Conservation (phyloP, 129 eudicot genomes). For the Flaveria linearis region DNA sequence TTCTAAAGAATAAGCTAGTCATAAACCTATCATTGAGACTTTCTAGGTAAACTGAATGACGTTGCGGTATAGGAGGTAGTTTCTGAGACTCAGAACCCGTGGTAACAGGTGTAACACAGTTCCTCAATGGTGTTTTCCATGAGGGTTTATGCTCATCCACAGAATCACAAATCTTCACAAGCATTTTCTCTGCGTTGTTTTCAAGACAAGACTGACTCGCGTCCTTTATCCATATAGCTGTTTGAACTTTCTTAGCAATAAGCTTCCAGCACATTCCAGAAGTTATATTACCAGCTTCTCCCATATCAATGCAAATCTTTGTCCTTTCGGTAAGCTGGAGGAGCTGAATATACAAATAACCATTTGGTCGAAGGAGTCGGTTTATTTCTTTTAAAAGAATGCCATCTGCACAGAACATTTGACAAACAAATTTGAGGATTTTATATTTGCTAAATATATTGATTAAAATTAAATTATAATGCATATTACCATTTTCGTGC, state of each 20-base stretch:
- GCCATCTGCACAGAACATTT: slow-evolving; percentile 56
- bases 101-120: slow-evolving; percentile 49
- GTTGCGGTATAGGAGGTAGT: slow-evolving; percentile 90
- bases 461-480: not conserved
- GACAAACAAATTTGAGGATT: not conserved
- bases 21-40: slow-evolving; percentile 72
- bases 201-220: slow-evolving; percentile 68
- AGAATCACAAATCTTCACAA: slow-evolving; percentile 68
- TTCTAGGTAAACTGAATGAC: slow-evolving; percentile 70
- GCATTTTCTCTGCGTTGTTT: slow-evolving; percentile 59
- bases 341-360: slow-evolving; percentile 96
- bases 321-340: slow-evolving; percentile 97
- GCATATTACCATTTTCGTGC: slow-evolving; percentile 82
- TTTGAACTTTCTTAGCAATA: slow-evolving; percentile 80
- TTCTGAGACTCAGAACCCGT: slow-evolving; percentile 42
- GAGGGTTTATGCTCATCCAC: slow-evolving; percentile 55
- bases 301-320: slow-evolving; percentile 95
- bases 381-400: slow-evolving; percentile 82
- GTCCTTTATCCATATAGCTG: slow-evolving; percentile 91
- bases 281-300: slow-evolving; percentile 77
- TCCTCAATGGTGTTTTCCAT: slow-evolving; percentile 80
- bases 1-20: not conserved
- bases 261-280: slow-evolving; percentile 97
- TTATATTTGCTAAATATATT: not conserved
- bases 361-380: slow-evolving; percentile 82